A percentile compares a stretch with the other conserved stretches of the same genome.
Conservation (phyloP, 2,329 filamentous ascomycete genomes). For the Diatrype stigma region DNA sequence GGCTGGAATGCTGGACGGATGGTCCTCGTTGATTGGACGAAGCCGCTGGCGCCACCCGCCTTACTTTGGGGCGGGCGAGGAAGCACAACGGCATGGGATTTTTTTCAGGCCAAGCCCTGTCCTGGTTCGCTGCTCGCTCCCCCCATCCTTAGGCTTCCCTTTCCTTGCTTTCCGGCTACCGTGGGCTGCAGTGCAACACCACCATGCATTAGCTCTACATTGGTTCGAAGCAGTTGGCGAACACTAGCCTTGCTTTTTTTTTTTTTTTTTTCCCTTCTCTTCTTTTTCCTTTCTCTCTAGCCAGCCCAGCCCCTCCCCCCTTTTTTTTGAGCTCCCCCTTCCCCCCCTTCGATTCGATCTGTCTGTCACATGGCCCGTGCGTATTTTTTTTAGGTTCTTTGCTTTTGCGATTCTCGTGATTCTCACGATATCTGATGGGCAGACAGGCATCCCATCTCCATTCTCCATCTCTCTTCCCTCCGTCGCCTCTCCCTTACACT, state of each 20-base stretch:
- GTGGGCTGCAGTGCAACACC: slow-evolving; percentile 14
- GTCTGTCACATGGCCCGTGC: slow-evolving; percentile 3
- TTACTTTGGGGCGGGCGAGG: slow-evolving; percentile 20
- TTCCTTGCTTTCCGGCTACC: slow-evolving; percentile 11
- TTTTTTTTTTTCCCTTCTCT: slow-evolving; percentile 6
- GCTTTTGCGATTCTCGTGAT: not conserved
- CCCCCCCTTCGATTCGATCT: slow-evolving; percentile 5
- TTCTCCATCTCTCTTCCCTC: not conserved
- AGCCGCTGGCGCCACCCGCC: slow-evolving; percentile 25
- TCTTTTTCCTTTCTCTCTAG: not conserved
- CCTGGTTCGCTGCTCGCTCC: not conserved
- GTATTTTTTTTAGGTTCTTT: not conserved
- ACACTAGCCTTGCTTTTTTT: slow-evolving; percentile 7
- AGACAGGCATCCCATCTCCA: not conserved
- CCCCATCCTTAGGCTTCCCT: slow-evolving; percentile 6
- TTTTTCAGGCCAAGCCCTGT: slow-evolving; percentile 3
- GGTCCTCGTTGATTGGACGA: slow-evolving; percentile 19
- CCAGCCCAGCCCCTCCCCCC: slow-evolving; percentile 2
- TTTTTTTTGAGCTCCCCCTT: too few species aligned
- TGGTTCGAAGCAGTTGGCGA: slow-evolving; percentile 19
- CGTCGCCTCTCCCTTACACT: too few species aligned
- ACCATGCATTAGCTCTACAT: slow-evolving; percentile 8
- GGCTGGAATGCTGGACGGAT: slow-evolving; percentile 9
- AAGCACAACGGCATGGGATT: slow-evolving; percentile 19
- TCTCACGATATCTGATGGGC: not conserved